Conservation (phyloP, 345 rosid genomes). For the Aurinia saxatilis region DNA sequence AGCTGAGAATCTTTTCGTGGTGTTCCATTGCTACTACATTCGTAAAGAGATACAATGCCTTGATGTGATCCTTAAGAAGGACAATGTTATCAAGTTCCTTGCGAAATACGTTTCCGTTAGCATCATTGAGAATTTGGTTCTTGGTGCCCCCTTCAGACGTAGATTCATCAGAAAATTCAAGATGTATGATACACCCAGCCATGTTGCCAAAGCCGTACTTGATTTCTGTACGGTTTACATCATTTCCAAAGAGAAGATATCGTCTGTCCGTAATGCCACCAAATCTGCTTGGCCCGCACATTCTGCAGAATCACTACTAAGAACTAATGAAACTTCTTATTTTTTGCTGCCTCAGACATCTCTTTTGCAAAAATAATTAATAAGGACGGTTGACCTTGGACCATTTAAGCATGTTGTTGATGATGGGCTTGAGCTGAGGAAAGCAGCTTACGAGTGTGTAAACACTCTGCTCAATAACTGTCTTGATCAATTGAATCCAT, state of each 20-base stretch:
- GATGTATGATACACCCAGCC: constrained; percentile 50
- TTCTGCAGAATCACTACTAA: no score
- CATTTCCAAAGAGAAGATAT: constrained; percentile 69
- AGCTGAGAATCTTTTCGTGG: constrained; percentile 54
- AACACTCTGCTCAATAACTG: constrained; percentile 82
- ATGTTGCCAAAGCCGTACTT: constrained; percentile 55
- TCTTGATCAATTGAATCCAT: constrained; percentile 96
- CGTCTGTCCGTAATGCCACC: constrained; percentile 48
- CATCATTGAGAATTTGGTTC: constrained; percentile 69
- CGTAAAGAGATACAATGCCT: constrained; percentile 76
- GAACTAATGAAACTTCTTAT: no score
- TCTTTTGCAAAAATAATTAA: constrained; percentile 76
- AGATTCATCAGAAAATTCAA: constrained; percentile 80
- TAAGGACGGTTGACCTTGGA: constrained; percentile 94
- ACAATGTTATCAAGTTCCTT: constrained; percentile 57
- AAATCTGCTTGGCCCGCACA: no score
- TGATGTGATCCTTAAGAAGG: constrained; percentile 59
- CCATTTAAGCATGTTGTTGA: constrained; percentile 99
- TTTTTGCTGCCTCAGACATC: background rate
- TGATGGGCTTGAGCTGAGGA: constrained; percentile 96
- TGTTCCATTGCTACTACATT: constrained; percentile 79
- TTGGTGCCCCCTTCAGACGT: constrained; percentile 66
- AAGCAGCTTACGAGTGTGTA: constrained; percentile 97
- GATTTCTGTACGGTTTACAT: constrained; percentile 83
- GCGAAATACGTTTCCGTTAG: constrained; percentile 62